These are phyloP conservation scores for Backusella macrospora DNA, from an alignment of 192 early-diverging fungal species.

Conservation along the genomic window DNA sequence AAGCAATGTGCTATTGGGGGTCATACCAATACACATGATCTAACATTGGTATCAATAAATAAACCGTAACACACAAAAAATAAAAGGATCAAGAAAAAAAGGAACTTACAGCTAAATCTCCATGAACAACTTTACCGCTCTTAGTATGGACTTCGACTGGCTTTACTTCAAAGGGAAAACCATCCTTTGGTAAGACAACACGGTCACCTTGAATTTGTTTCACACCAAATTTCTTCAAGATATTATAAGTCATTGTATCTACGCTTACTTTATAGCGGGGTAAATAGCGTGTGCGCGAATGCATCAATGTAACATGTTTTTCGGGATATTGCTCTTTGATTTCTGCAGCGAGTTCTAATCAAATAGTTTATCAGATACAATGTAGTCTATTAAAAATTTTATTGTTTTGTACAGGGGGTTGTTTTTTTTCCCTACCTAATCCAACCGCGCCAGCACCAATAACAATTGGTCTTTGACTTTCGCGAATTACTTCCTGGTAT, in stretches of 20 bases:
- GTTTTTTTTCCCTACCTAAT: conserved; percentile 35
- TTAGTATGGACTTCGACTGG: conserved; percentile 46
- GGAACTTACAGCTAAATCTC: conserved; percentile 45
- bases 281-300: conserved; percentile 62
- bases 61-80: not conserved
- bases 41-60: conserved; percentile 33
- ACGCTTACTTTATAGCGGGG: conserved; percentile 55
- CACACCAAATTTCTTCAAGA: conserved; percentile 50
- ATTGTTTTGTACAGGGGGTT: not conserved
- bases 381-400: not conserved
- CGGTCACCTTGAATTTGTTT: conserved; percentile 44
- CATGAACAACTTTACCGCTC: conserved; percentile 45
- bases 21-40: conserved; percentile 76
- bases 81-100: not conserved
- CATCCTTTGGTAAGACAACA: conserved; percentile 64
- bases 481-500: conserved; percentile 57
- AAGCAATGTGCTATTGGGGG: conserved; percentile 65
- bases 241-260: conserved; percentile 56
- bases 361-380: not conserved
- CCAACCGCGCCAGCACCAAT: conserved; percentile 80
- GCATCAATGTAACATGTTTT: conserved; percentile 65
- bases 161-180: conserved; percentile 52
- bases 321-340: conserved; percentile 61
- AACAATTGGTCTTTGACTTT: conserved; percentile 61
- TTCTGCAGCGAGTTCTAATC: conserved; percentile 72